These are phyloP conservation scores for Amanita rubescens DNA, from an alignment of 768 basidiomycete genomes.

Conservation along the genomic window DNA sequence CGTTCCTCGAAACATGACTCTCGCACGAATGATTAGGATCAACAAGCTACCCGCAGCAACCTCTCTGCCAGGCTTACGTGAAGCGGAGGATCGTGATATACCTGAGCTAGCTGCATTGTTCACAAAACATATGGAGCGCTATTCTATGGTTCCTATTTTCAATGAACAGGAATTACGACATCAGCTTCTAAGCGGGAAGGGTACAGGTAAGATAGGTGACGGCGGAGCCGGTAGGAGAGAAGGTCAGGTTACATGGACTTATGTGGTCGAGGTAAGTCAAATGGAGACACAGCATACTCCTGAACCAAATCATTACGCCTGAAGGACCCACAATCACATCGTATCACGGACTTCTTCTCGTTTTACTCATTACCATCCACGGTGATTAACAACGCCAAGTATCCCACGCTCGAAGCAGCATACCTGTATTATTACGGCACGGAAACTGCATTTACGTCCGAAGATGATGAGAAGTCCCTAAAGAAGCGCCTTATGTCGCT, in stretches of 20 bases:
- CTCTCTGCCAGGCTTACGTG: slow-evolving; percentile 61
- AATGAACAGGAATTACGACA: slow-evolving; percentile 75
- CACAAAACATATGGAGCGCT: slow-evolving; percentile 73
- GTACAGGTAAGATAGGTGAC: slow-evolving; percentile 44
- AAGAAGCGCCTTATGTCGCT: slow-evolving; percentile 66
- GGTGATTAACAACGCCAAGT: slow-evolving; percentile 69
- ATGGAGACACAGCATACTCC: neutral
- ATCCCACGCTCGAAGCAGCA: slow-evolving; percentile 78
- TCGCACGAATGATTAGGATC: slow-evolving; percentile 81
- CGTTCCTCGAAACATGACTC: slow-evolving; percentile 80
- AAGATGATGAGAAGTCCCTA: slow-evolving; percentile 53
- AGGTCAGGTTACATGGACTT: slow-evolving; percentile 91
- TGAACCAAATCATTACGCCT: neutral
- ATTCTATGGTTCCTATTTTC: slow-evolving; percentile 74
- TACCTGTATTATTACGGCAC: slow-evolving; percentile 96
- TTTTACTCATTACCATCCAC: slow-evolving; percentile 97
- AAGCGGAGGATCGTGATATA: slow-evolving; percentile 82
- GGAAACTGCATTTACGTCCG: slow-evolving; percentile 57
- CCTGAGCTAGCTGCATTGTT: slow-evolving; percentile 63
- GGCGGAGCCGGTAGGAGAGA: slow-evolving; percentile 47
- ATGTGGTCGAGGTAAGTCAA: slow-evolving; percentile 79
- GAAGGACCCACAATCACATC: slow-evolving; percentile 74
- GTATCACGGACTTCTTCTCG: slow-evolving; percentile 93
- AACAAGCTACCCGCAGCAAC: slow-evolving; percentile 55
- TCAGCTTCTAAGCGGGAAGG: slow-evolving; percentile 82